Evolutionary conservation across 2,329 filamentous ascomycete genomes (phyloP).

Genomic region (Aspergillus cejpii): DNA sequence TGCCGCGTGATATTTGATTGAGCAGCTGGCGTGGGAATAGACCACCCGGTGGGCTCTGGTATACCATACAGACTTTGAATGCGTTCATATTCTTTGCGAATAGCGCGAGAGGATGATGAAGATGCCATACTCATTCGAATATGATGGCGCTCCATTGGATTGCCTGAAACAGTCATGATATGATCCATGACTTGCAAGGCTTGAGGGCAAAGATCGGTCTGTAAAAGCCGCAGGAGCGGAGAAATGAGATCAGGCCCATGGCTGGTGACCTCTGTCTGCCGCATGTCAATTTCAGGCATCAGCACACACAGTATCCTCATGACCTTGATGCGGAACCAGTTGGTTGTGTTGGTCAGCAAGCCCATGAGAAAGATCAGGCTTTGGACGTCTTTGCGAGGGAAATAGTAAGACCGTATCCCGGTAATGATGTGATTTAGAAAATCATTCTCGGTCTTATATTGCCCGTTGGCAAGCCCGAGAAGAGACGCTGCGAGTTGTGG

Average conservation of each 20-base stretch:
- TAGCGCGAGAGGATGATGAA: slow-evolving; percentile 67
- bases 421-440: slow-evolving; percentile 68
- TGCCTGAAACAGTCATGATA: slow-evolving; percentile 89
- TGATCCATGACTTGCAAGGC: slow-evolving; percentile 87
- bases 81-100: slow-evolving; percentile 89
- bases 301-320: slow-evolving; percentile 83
- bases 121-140: slow-evolving; percentile 97
- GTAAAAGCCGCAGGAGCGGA: slow-evolving; percentile 76
- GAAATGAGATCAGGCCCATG: slow-evolving; percentile 95
- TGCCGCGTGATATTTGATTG: slow-evolving; percentile 79
- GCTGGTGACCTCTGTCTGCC: slow-evolving; percentile 76
- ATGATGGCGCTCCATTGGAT: slow-evolving; percentile 88
- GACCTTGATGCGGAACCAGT: slow-evolving; percentile 87
- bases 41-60: slow-evolving; percentile 92
- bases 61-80: slow-evolving; percentile 95
- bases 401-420: slow-evolving; percentile 69
- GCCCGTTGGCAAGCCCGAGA: slow-evolving; percentile 60
- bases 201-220: slow-evolving; percentile 90
- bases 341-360: slow-evolving; percentile 75
- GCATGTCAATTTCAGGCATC: slow-evolving; percentile 88
- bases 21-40: slow-evolving; percentile 83
- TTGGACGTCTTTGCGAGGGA: slow-evolving; percentile 74
- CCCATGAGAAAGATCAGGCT: slow-evolving; percentile 87
- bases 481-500: slow-evolving; percentile 62
- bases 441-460: slow-evolving; percentile 63